Conservation (phyloP, 2,329 filamentous ascomycete species). For the Paraphaeosphaeria minitans region DNA sequence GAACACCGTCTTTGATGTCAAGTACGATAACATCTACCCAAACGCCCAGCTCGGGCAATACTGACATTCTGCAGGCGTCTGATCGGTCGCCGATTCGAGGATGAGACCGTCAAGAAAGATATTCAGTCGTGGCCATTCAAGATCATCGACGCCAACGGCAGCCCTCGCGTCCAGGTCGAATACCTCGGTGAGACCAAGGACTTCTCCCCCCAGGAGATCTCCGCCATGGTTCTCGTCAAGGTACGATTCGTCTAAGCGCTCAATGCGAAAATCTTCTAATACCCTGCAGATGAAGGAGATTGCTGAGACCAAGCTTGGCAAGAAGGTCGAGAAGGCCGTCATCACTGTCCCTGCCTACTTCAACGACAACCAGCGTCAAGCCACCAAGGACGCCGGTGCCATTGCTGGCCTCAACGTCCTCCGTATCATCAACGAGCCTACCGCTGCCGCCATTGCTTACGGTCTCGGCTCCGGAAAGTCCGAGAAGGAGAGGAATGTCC, state of each 20-base stretch:
- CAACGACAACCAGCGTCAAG: conserved; percentile 99
- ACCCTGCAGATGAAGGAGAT: conserved; percentile 91
- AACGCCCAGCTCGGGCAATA: conserved; percentile 4
- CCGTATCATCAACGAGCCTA: conserved; percentile 99
- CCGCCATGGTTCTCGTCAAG: conserved; percentile 98
- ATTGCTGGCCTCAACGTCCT: conserved; percentile 97
- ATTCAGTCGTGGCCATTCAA: conserved; percentile 99
- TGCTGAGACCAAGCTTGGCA: conserved; percentile 96
- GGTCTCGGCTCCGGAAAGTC: conserved; percentile 95
- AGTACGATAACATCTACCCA: conserved; percentile 60
- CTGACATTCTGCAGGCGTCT: conserved; percentile 72
- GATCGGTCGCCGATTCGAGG: conserved; percentile 94
- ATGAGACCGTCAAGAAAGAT: conserved; percentile 98
- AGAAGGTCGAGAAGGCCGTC: conserved; percentile 98
- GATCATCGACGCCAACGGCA: conserved; percentile 86
- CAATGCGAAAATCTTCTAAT: conserved; percentile 22
- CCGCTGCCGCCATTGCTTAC: conserved; percentile 96
- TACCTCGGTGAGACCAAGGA: conserved; percentile 94
- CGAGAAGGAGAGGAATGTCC: conserved; percentile 96
- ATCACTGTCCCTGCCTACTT: conserved; percentile 99
- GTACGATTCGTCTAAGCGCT: conserved; percentile 55
- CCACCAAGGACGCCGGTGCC: conserved; percentile 98
- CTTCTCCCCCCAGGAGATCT: conserved; percentile 98
- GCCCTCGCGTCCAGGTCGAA: conserved; percentile 91
- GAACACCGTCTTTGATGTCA: conserved; percentile 99